Evolutionary conservation across 345 rosid genomes (phyloP).

Genomic region (Eucalyptus erythrocorys): DNA sequence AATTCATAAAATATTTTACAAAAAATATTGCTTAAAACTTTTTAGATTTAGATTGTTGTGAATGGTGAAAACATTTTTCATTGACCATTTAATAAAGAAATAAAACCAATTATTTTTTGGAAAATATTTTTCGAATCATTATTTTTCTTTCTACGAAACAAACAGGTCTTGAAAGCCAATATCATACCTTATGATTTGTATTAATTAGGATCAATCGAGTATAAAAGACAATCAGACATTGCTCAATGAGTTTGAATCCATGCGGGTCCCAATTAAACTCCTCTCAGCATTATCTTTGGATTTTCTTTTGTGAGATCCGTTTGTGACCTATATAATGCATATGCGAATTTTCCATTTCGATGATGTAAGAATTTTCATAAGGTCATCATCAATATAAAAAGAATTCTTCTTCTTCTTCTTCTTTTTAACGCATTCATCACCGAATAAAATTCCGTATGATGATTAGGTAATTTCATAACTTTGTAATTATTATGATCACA

Average conservation of each 20-base stretch:
- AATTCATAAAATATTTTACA: background rate
- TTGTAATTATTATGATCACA: background rate
- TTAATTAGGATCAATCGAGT: rapidly evolving
- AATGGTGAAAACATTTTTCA: rapidly evolving
- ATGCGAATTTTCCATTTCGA: background rate
- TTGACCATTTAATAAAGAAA: background rate
- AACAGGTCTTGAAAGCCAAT: background rate
- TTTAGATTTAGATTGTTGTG: background rate
- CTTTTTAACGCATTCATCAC: background rate
- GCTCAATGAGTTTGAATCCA: rapidly evolving
- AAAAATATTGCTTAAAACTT: background rate
- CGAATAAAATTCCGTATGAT: background rate
- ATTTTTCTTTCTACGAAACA: rapidly evolving
- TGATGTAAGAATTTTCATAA: background rate
- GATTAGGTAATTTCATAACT: background rate
- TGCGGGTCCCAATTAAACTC: background rate
- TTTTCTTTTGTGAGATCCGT: background rate
- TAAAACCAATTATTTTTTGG: background rate
- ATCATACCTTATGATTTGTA: background rate
- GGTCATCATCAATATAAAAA: background rate
- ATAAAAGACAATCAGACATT: rapidly evolving
- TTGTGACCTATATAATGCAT: background rate
- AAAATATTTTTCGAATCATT: rapidly evolving
- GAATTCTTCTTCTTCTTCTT: background rate
- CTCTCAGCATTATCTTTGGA: rapidly evolving